Conservation (phyloP, 169 alveolate species). For the Perkinsus chesapeaki region DNA sequence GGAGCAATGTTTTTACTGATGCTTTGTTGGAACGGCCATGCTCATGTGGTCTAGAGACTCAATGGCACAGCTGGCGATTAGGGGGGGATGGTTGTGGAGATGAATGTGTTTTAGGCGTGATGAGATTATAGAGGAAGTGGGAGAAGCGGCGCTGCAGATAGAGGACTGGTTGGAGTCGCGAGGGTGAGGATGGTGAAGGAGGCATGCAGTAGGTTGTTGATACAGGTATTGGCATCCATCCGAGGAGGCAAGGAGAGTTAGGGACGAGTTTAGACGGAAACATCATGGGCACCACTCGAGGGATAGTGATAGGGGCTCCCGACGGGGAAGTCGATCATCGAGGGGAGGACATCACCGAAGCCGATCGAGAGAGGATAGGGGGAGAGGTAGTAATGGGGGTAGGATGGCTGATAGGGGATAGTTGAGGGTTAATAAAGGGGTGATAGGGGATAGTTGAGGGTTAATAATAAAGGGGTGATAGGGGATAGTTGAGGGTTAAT, state of each 20-base stretch:
- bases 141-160: neutral
- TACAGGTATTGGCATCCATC: neutral
- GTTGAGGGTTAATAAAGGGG: neutral
- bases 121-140: neutral
- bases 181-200: neutral
- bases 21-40: too few species aligned
- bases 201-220: too few species aligned
- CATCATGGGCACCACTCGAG: neutral
- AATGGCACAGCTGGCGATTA: neutral
- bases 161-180: neutral
- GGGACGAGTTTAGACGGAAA: neutral
- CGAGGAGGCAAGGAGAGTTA: neutral
- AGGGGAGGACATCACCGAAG: neutral
- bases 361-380: neutral
- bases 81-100: neutral
- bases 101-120: neutral
- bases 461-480: neutral
- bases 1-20: too few species aligned
- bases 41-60: neutral
- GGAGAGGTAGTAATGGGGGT: neutral
- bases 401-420: too few species aligned
- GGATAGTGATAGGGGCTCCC: neutral
- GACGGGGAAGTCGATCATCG: neutral
- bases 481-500: neutral
- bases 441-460: neutral